Base-by-base conservation (phyloP, 257 asterid species). In the Handroanthus guayacan region DNA sequence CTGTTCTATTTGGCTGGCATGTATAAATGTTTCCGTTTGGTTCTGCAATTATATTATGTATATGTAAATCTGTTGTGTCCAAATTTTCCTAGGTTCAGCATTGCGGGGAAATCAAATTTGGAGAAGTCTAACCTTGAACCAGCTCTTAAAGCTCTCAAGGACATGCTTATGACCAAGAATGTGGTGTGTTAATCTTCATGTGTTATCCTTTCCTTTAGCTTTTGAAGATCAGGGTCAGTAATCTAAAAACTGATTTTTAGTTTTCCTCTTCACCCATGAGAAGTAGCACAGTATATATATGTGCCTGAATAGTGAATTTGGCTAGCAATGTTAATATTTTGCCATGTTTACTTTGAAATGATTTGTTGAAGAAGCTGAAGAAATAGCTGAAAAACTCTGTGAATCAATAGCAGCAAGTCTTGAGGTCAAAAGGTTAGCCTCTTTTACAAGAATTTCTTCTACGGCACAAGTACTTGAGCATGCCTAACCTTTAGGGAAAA, bases 131-230 rank as follows among this genome's bases (percentile, higher is more conserved):
- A 93, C 81, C 85, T 95, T 3, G 97, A 89, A 81, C 97, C 98
- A 76, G 96, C 97, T 79, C 91, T 95, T 64, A 93, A 91, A 80
- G 97, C 97, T 84, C 97, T 95, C 25, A 95, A 91, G 87, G 99
- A 95, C 82, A 89, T 96, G 90, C 98, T 95, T 43, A 95, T 95
- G 97, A 91, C 97, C 52, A 95, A 95, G 92, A 95, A 93, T 87
- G 99, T 95, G 98, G 99, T 94, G 86, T 75, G 95, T 45, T 77
- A 45, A 14, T 66, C 14, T 75, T 51, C 14, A 34, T 72, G 3
- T 55, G n/a, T 47, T 60, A 39, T 18, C 38, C 39, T 56, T 72
- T 13, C 52, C 43, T 62, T 41, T 63, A 17, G 34, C 16, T 68
- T 39, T 34, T 63, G 43, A 39, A 66, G n/a, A 56, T 60, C n/a